Evolutionary conservation across 2,329 filamentous ascomycete genomes (phyloP), one percentile per base, ranked within the genome.

Genomic region (Diaporthe velutina): DNA sequence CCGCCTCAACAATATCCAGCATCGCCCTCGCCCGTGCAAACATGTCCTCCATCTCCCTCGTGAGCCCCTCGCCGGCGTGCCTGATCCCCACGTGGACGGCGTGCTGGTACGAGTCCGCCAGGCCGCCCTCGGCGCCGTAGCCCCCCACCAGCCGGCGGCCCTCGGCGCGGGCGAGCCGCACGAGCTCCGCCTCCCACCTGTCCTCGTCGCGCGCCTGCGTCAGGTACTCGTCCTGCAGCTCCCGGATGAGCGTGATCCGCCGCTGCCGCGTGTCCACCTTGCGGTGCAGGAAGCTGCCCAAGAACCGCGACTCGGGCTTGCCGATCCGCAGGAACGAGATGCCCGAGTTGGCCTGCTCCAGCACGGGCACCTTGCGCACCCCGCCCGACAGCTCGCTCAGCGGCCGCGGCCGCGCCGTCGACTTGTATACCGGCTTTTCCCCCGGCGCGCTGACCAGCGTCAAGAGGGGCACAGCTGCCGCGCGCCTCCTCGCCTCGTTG

Each of bases 281-380:
- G 67, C 89, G 84, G 13, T 86, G 84, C 2, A 96, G 79, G 22
- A 92, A 86, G 12, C 88, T 84, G n/a, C 87, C 89, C 28, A 96
- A 82, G n/a, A 83, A 82, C 0, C 81, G 80, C 2, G 92, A 88
- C 81, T 95, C 92, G 6, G 92, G 91, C 81, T 93, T 94, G 76
- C 85, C 87, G 58, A 93, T 83, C 48, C 94, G 90, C 38, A 96
- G 81, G 79, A 95, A 93, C 0, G 93, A 90, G 33, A 92, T 82
- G 35, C 86, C 87, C 25, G 33, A 33, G 54, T 87, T 85, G 3
- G 91, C 86, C 5, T 89, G 84, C 50, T 80, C 81, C 1, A 95
- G 80, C 1, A 84, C 83, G 1, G 94, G 94, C 3, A 94, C 86
- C 60, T 88, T 86, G 30, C 93, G 88, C 19, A 79, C 82, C 9